Evolutionary conservation across 2,329 filamentous ascomycete genomes (phyloP).

Genomic region (Tolypocladium nubicola): DNA sequence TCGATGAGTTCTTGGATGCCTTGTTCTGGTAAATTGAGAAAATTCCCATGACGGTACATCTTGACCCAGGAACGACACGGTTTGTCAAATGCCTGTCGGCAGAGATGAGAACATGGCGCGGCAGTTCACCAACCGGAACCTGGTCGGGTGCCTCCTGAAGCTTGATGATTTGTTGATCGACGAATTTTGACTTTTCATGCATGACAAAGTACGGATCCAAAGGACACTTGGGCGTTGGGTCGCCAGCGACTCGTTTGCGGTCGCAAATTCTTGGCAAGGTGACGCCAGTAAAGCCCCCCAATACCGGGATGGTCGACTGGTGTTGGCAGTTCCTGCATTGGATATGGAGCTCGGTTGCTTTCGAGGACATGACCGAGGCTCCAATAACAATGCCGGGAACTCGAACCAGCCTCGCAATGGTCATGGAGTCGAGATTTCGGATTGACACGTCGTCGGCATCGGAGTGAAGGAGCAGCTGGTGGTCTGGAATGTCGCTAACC

Average conservation of each 20-base stretch:
- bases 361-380: slow-evolving; percentile 91
- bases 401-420: slow-evolving; percentile 87
- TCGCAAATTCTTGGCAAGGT: slow-evolving; percentile 72
- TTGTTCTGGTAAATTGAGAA: slow-evolving; percentile 98
- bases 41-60: slow-evolving; percentile 92
- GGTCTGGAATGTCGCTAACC: slow-evolving; percentile 57
- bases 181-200: slow-evolving; percentile 88
- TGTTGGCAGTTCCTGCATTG: slow-evolving; percentile 82
- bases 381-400: slow-evolving; percentile 98
- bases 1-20: slow-evolving; percentile 63
- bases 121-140: slow-evolving; percentile 91
- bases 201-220: slow-evolving; percentile 93
- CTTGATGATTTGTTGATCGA: slow-evolving; percentile 97
- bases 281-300: slow-evolving; percentile 80
- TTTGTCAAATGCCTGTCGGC: slow-evolving; percentile 96
- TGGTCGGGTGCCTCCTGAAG: slow-evolving; percentile 96
- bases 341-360: slow-evolving; percentile 77
- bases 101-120: slow-evolving; percentile 87
- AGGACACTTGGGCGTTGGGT: slow-evolving; percentile 66
- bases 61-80: slow-evolving; percentile 84
- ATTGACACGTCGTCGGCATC: slow-evolving; percentile 86
- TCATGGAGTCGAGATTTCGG: slow-evolving; percentile 83
- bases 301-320: slow-evolving; percentile 57
- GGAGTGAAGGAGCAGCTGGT: slow-evolving; percentile 92
- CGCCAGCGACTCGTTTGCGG: slow-evolving; percentile 51